These are phyloP conservation scores for Ophidiomyces ophidiicola DNA, from an alignment of 2,329 filamentous ascomycete genomes.

Conservation along the genomic window DNA sequence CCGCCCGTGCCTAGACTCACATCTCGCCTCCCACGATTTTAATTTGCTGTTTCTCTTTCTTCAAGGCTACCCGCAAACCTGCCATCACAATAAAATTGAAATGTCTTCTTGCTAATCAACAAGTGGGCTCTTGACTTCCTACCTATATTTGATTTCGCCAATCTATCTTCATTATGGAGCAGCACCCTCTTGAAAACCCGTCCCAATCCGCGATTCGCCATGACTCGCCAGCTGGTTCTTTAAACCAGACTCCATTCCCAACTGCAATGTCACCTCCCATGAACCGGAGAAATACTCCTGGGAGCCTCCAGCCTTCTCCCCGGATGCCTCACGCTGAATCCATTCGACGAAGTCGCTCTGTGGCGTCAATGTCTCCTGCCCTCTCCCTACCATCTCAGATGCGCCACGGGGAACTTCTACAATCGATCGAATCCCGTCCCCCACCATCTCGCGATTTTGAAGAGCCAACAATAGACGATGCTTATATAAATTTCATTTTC, in stretches of 20 bases:
- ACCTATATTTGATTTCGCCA: not conserved
- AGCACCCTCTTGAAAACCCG: not conserved
- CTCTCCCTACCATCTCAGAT: slow-evolving; percentile 21
- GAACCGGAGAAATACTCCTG: slow-evolving; percentile 21
- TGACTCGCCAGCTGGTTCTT: slow-evolving; percentile 1
- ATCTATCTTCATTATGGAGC: not conserved
- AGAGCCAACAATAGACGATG: slow-evolving; percentile 61
- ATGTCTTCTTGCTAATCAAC: no score
- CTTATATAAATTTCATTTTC: slow-evolving; percentile 73
- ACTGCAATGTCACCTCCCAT: slow-evolving; percentile 27
- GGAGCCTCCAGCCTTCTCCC: slow-evolving; percentile 31
- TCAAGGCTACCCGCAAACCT: no score
- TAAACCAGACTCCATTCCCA: slow-evolving; percentile 17
- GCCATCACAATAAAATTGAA: no score
- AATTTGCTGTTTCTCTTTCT: no score
- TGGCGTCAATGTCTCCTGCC: slow-evolving; percentile 32
- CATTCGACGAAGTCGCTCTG: slow-evolving; percentile 23
- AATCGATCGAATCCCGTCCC: slow-evolving; percentile 32
- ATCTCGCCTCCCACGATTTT: no score
- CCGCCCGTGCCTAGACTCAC: no score
- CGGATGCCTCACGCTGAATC: slow-evolving; percentile 23
- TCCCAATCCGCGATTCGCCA: not conserved
- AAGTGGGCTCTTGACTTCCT: no score
- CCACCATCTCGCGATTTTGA: slow-evolving; percentile 59
- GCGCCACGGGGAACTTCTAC: slow-evolving; percentile 20